phyloP scores from a whole-genome alignment of 805 yeast species.

The Wickerhamomyces bisporus region DNA sequence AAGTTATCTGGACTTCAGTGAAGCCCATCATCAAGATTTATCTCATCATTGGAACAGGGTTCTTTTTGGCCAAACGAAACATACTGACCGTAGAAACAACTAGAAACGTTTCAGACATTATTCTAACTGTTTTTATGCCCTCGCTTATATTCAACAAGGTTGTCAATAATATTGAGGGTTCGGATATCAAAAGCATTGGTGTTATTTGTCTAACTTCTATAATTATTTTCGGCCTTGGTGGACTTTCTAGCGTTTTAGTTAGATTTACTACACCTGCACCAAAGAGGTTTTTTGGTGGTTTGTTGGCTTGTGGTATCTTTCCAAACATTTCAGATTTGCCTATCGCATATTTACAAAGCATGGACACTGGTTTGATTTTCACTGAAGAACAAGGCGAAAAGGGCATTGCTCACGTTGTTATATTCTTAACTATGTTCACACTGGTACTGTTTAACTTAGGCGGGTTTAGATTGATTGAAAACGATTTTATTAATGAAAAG shows the following conservation, averaged over 20 bases:
- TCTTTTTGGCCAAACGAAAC: slow-evolving; percentile 53
- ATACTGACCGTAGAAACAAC: slow-evolving; percentile 63
- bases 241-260: slow-evolving; percentile 34
- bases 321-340: slow-evolving; percentile 83
- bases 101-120: slow-evolving; percentile 62
- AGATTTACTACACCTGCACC: slow-evolving; percentile 56
- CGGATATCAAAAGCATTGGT: slow-evolving; percentile 69
- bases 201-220: slow-evolving; percentile 47
- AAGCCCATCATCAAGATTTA: slow-evolving; percentile 87
- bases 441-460: slow-evolving; percentile 70
- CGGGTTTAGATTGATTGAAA: slow-evolving; percentile 56
- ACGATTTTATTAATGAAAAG: slow-evolving; percentile 49
- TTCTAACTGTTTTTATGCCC: slow-evolving; percentile 67
- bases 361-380: slow-evolving; percentile 57
- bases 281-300: slow-evolving; percentile 70
- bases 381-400: slow-evolving; percentile 48
- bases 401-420: slow-evolving; percentile 79
- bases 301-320: slow-evolving; percentile 64
- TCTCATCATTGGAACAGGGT: slow-evolving; percentile 65
- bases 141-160: slow-evolving; percentile 71
- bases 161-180: slow-evolving; percentile 57
- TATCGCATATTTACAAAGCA: slow-evolving; percentile 73
- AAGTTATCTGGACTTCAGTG: slow-evolving; percentile 68
- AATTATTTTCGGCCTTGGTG: slow-evolving; percentile 42
- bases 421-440: slow-evolving; percentile 62